phyloP scores from a whole-genome alignment of 75 land plant genomes.

The Cunninghamia lanceolata region DNA sequence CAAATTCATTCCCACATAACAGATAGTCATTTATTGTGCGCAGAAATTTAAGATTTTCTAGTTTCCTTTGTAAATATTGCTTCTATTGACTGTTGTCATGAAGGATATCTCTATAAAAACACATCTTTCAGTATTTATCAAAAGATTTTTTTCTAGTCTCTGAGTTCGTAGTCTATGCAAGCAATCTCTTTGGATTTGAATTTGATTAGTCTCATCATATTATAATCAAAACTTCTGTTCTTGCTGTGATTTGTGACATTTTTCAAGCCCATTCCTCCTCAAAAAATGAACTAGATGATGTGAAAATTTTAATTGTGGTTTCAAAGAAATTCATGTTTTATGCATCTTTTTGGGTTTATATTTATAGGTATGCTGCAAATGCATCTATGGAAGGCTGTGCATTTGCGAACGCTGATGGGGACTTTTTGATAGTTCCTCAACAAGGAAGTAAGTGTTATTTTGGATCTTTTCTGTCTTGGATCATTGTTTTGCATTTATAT shows the following conservation, averaged over 20 bases:
- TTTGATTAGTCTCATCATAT: background rate
- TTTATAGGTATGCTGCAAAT: conserved; percentile 86
- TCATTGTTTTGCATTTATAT: background rate
- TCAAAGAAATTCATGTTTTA: background rate
- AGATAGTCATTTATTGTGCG: background rate
- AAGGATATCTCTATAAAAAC: background rate
- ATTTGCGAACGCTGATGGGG: conserved; percentile 98
- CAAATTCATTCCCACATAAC: background rate
- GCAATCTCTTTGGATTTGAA: background rate
- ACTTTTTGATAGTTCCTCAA: conserved; percentile 92
- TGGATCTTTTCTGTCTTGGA: background rate
- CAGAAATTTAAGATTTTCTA: background rate
- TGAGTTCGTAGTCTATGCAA: background rate
- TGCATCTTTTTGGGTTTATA: background rate
- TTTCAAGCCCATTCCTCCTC: background rate
- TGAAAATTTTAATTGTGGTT: background rate
- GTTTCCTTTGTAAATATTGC: background rate
- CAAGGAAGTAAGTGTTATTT: conserved; percentile 77
- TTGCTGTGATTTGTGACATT: conserved; percentile 1
- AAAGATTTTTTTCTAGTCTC: background rate
- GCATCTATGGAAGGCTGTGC: conserved; percentile 86
- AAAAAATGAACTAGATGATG: background rate
- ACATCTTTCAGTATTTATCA: too few species aligned
- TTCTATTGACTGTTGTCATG: background rate
- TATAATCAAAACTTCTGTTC: background rate